Evolutionary conservation across 306 rosid genomes (phyloP), one percentile per base, ranked within the genome.

Genomic region (Carpinus fangiana): DNA sequence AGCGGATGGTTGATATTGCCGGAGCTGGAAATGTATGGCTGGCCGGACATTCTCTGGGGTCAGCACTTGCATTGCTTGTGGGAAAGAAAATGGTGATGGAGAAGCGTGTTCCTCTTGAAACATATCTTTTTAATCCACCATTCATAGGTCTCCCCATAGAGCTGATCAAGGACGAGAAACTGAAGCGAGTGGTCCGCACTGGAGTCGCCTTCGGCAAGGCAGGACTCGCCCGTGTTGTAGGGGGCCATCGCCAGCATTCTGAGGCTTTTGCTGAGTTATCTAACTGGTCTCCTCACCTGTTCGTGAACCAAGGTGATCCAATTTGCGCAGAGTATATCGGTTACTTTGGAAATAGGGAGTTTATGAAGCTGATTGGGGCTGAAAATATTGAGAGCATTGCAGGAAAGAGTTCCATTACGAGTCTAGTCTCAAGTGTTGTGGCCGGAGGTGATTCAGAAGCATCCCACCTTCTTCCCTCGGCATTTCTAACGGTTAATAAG

Each of bases 71-170:
- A 13, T 31, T 85, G 56, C 75, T 79, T 3, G 82, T 75, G 0
- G 84, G 76, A 12, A 86, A 82, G 31, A 48, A 54, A 13, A 76
- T 73, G 89, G 68, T 60, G 89, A 65, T 60, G 34, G 73, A 70
- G 56, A 61, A 4, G 67, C 86, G 80, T 14, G 55, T 20, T 41
- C 46, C 28, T 12, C 46, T 73, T 20, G 73, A 79, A 17, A 77
- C 84, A 1, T 86, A 72, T 62, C 78, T 86, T 1, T 86, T 82
- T 69, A 86, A 80, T 71, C 76, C 84, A 18, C 89, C 89, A 3
- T 80, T 76, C 70, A 26, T 50, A 6, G 64, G 85, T 3, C 55
- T 76, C 11, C 81, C 74, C 5, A 34, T 77, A 10, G 87, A 82
- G 53, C 31, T 72, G 28, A 38, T 77, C 7, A 65, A 60, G 3